These are phyloP conservation scores for Tricholoma furcatifolium DNA, from an alignment of 768 basidiomycete genomes.

Conservation along the genomic window DNA sequence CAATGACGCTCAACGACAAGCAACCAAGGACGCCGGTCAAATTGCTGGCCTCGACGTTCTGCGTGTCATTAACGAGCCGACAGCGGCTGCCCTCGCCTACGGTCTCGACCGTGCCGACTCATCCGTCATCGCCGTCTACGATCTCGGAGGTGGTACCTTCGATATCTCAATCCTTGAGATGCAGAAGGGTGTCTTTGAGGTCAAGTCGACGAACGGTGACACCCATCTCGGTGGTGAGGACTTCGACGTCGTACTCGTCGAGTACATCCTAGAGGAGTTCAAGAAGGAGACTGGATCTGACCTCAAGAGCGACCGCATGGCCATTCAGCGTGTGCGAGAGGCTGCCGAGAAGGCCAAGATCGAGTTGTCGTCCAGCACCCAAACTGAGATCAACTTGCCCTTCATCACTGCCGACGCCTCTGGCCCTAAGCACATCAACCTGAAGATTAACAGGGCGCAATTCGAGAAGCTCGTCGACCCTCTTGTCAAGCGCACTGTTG, in stretches of 20 bases:
- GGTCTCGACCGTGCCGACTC: constrained; percentile 89
- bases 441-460: constrained; percentile 82
- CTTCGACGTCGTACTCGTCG: constrained; percentile 89
- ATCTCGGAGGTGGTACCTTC: constrained; percentile 97
- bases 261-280: constrained; percentile 86
- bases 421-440: constrained; percentile 97
- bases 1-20: constrained; percentile 99
- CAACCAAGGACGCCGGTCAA: constrained; percentile 96
- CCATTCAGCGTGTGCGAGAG: constrained; percentile 98
- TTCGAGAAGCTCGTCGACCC: constrained; percentile 85
- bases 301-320: constrained; percentile 86
- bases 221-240: constrained; percentile 97
- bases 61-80: constrained; percentile 98
- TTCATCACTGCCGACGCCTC: constrained; percentile 97
- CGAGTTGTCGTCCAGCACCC: constrained; percentile 89
- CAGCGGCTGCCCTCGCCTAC: constrained; percentile 97
- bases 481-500: constrained; percentile 86
- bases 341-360: constrained; percentile 99
- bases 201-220: constrained; percentile 99
- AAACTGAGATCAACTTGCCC: constrained; percentile 96
- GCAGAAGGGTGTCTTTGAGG: constrained; percentile 99
- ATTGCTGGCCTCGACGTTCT: constrained; percentile 97
- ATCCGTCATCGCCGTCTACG: constrained; percentile 93
- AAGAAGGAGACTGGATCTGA: constrained; percentile 89
- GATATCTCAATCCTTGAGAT: constrained; percentile 99